Conservation (phyloP, 441 rosid species). For the Populus hybrid region DNA sequence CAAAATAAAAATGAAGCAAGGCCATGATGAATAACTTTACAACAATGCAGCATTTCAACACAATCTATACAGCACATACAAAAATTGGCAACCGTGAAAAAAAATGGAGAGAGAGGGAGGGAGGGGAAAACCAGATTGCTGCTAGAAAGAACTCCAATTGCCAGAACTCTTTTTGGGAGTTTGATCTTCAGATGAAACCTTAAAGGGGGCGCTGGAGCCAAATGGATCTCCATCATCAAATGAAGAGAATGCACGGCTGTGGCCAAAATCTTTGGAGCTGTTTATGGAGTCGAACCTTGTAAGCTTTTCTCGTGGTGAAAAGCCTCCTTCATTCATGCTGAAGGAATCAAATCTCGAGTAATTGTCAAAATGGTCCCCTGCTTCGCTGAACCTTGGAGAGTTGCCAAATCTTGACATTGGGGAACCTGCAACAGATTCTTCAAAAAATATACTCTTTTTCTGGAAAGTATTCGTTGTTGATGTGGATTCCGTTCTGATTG, state of each 20-base stretch:
- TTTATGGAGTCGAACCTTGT: conserved; percentile 79
- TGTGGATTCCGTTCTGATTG: conserved; percentile 63
- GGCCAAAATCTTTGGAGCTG: conserved; percentile 66
- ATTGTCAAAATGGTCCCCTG: conserved; percentile 64
- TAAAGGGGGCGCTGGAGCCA: conserved; percentile 85
- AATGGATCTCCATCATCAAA: conserved; percentile 89
- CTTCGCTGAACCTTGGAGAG: conserved; percentile 84
- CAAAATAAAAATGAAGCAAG: too few species aligned
- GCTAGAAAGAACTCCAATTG: neutral
- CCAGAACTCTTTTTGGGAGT: too few species aligned
- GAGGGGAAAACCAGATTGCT: neutral
- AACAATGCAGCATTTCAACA: too few species aligned
- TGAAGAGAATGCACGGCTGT: conserved; percentile 52
- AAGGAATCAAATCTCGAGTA: conserved; percentile 97
- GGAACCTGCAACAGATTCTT: conserved; percentile 91
- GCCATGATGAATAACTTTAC: too few species aligned
- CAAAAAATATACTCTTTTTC: conserved; percentile 70
- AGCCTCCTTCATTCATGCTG: conserved; percentile 53
- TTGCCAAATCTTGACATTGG: conserved; percentile 81
- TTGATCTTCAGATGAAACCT: conserved; percentile 53
- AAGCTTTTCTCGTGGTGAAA: conserved; percentile 56
- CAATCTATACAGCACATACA: too few species aligned
- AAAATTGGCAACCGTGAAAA: conserved; percentile 7
- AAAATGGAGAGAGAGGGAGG: neutral
- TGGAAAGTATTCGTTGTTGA: conserved; percentile 40